Base-by-base conservation (phyloP, 129 eudicot species). In the Tanacetum coccineum region DNA sequence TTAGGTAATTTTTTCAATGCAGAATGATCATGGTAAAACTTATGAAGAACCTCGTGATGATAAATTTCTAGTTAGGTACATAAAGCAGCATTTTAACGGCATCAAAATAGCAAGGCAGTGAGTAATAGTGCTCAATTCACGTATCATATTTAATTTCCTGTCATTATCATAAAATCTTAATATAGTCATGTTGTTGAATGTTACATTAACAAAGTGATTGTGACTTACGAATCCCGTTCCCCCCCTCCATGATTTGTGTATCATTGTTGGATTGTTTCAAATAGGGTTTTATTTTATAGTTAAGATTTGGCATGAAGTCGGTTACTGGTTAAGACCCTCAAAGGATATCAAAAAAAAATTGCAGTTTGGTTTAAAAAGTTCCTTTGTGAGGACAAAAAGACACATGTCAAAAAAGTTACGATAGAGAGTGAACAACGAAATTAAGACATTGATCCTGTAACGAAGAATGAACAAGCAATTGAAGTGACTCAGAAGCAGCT, bases 211-310 rank as follows among this genome's bases (percentile, higher is more conserved):
- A 36, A 67, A 4, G 72, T 67, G 6, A 67, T 30, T 36, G 72
- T 67, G 62, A 67, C 9, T n/a, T 82, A 78, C 57, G n/a, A n/a
- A n/a, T n/a, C n/a, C n/a, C n/a, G n/a, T n/a, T n/a, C n/a, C n/a
- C n/a, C n/a, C n/a, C n/a, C n/a, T n/a, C n/a, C n/a, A n/a, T n/a
- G n/a, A n/a, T 85, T 66, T 48, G 81, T 74, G 12, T 85, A 85
- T 78, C 91, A 4, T 62, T 82, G 13, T 13, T 80, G 64, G 91
- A 81, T 79, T 81, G 84, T 51, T 81, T 68, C 21, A 87, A 85
- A 78, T 81, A 87, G 87, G 11, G 4, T 51, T 57, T 51, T 0
- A 83, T 87, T 7, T 85, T 72, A 59, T 79, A 58, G n/a, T 19
- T 45, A 51, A 70, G 87, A 21, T 81, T 79, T 26, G 91, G 91